A percentile compares a stretch with the other conserved stretches of the same genome.
These are phyloP conservation scores for Selaginella tamariscina DNA, from an alignment of 75 land plant species.

Conservation along the genomic window DNA sequence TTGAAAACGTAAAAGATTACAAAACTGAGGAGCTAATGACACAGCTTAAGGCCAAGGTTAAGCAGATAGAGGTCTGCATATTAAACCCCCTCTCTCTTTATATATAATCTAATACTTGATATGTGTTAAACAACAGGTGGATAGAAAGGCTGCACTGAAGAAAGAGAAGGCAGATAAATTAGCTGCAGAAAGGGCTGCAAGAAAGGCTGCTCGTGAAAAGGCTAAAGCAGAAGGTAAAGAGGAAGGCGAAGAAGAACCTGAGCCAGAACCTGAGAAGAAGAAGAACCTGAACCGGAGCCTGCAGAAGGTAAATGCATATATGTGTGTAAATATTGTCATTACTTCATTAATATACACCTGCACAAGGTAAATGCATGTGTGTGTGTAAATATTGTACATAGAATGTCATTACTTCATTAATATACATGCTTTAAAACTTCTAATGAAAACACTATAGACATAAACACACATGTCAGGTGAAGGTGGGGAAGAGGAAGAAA, in stretches of 20 bases:
- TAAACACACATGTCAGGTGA: background rate
- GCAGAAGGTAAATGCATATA: too few relatives aligned
- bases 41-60: slow-evolving; percentile 1
- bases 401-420: too few relatives aligned
- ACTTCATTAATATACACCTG: too few relatives aligned
- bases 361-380: too few relatives aligned
- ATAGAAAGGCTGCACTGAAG: background rate
- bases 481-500: slow-evolving; percentile 7
- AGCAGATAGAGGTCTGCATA: slow-evolving; percentile 1
- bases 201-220: background rate
- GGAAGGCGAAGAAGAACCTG: slow-evolving; percentile 15
- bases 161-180: background rate
- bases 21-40: slow-evolving; percentile 10
- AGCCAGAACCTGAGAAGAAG: slow-evolving; percentile 13
- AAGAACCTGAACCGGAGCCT: slow-evolving; percentile 11
- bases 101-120: background rate
- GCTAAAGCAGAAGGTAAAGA: slow-evolving; percentile 2
- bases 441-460: too few relatives aligned
- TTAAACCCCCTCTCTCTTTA: background rate
- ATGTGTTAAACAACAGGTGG: background rate
- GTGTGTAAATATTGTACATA: too few relatives aligned
- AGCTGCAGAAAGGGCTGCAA: slow-evolving; percentile 9
- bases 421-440: too few relatives aligned
- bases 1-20: background rate
- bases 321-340: too few relatives aligned